These are phyloP conservation scores for Letharia lupina DNA, from an alignment of 495 filamentous ascomycete genomes.

Conservation along the genomic window DNA sequence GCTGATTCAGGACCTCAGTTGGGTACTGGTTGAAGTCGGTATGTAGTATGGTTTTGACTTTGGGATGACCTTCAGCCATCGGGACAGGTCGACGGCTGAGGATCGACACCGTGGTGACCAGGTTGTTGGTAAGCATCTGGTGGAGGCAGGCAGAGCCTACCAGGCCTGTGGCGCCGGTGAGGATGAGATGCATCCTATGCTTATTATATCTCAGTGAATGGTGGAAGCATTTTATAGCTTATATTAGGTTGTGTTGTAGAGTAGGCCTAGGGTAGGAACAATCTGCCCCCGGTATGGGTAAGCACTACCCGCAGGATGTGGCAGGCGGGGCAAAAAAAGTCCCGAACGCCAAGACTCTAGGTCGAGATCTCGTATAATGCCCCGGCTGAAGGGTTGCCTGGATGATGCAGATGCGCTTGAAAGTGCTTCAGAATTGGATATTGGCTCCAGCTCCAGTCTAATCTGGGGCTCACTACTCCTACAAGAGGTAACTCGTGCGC, in stretches of 20 bases:
- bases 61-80: slow-evolving; percentile 52
- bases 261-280: neutral
- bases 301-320: neutral
- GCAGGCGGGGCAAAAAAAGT: too few species aligned
- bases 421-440: too few species aligned
- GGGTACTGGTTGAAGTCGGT: slow-evolving; percentile 55
- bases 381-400: too few species aligned
- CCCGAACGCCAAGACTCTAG: too few species aligned
- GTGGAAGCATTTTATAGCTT: neutral
- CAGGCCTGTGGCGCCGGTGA: slow-evolving; percentile 67
- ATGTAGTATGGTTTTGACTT: slow-evolving; percentile 58
- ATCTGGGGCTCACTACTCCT: too few species aligned
- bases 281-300: neutral
- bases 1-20: slow-evolving; percentile 44
- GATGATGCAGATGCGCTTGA: too few species aligned
- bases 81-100: slow-evolving; percentile 56
- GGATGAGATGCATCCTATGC: slow-evolving; percentile 56
- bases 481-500: too few species aligned
- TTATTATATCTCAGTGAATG: neutral
- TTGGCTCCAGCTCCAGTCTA: too few species aligned
- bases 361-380: too few species aligned
- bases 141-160: slow-evolving; percentile 58
- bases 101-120: slow-evolving; percentile 55
- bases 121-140: slow-evolving; percentile 49
- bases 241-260: neutral